Percentiles rank a stretch among this genome's conserved stretches.
Conservation (phyloP, 2,329 filamentous ascomycete species). For the Ophiostoma angusticollis region DNA sequence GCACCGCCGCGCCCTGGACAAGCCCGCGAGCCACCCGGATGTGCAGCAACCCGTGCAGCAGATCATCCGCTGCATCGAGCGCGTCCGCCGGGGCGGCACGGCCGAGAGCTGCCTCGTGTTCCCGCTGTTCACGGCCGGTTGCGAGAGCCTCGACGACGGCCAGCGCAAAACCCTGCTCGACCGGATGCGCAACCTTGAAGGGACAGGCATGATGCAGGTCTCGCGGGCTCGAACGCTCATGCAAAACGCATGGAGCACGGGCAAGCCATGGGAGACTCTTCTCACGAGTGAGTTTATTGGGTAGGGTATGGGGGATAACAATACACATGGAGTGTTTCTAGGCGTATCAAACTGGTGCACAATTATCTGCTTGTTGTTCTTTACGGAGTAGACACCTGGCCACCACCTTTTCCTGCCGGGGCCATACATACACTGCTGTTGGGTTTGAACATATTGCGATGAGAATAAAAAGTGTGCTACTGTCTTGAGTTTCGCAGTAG, state of each 20-base stretch:
- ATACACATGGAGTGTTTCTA: too few relatives aligned
- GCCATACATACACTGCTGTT: too few relatives aligned
- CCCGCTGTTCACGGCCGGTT: conserved; percentile 73
- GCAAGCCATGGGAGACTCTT: conserved; percentile 54
- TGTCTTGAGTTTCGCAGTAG: too few relatives aligned
- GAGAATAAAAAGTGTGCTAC: too few relatives aligned
- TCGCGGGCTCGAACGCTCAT: conserved; percentile 50
- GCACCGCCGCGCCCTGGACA: conserved; percentile 57
- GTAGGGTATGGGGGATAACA: too few relatives aligned
- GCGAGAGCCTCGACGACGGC: conserved; percentile 46
- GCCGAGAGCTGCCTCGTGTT: conserved; percentile 67
- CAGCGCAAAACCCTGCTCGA: conserved; percentile 50
- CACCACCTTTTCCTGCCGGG: too few relatives aligned
- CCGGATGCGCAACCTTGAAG: conserved; percentile 54
- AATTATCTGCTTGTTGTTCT: too few relatives aligned
- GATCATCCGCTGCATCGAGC: conserved; percentile 49
- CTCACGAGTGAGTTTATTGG: conserved; percentile 57
- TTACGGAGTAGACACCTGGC: too few relatives aligned
- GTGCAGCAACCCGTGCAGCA: conserved; percentile 51
- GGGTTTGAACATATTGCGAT: too few relatives aligned
- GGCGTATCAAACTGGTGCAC: too few relatives aligned
- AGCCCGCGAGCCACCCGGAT: conserved; percentile 39
- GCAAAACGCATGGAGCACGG: conserved; percentile 57
- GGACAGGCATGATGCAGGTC: conserved; percentile 65
- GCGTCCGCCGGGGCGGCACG: conserved; percentile 51